Percentiles rank a stretch among this genome's conserved stretches.
These are phyloP conservation scores for Fusarium liriodendri DNA, from an alignment of 2,329 filamentous ascomycete genomes.

Conservation along the genomic window DNA sequence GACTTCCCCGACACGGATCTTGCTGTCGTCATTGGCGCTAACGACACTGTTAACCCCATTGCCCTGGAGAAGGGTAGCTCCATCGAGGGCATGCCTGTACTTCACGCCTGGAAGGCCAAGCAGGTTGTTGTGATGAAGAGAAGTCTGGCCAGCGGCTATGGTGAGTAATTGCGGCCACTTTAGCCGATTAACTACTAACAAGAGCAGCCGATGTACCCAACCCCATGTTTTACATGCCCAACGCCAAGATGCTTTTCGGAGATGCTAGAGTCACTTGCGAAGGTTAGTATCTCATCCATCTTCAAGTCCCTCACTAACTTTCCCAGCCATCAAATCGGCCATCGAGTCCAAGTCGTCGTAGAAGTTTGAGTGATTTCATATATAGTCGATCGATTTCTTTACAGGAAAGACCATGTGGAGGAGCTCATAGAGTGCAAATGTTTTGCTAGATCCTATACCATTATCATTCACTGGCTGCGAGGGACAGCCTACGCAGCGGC, in stretches of 20 bases:
- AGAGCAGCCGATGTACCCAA: slow-evolving; percentile 84
- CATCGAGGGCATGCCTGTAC: slow-evolving; percentile 92
- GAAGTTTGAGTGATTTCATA: slow-evolving; percentile 19
- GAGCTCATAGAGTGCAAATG: slow-evolving; percentile 35
- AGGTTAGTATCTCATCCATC: slow-evolving; percentile 61
- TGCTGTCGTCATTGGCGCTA: slow-evolving; percentile 89
- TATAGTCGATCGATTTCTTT: slow-evolving; percentile 17
- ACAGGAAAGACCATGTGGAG: slow-evolving; percentile 22
- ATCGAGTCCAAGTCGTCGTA: slow-evolving; percentile 50
- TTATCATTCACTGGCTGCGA: slow-evolving; percentile 19
- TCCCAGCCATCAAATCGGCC: slow-evolving; percentile 54
- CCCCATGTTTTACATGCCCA: slow-evolving; percentile 93
- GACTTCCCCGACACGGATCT: slow-evolving; percentile 89
- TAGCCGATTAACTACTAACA: slow-evolving; percentile 22
- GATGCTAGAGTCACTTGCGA: slow-evolving; percentile 88
- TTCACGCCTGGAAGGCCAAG: slow-evolving; percentile 95
- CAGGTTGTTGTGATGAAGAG: slow-evolving; percentile 94
- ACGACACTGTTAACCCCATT: slow-evolving; percentile 93
- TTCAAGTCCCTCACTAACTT: slow-evolving; percentile 35
- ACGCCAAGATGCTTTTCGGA: slow-evolving; percentile 91
- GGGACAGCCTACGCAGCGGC: not conserved
- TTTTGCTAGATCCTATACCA: slow-evolving; percentile 36
- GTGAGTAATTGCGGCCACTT: slow-evolving; percentile 54
- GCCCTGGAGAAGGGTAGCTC: slow-evolving; percentile 84
- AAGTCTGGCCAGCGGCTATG: slow-evolving; percentile 88